Base-by-base conservation (phyloP, 805 yeast species). In the Pichia ethanolica region DNA sequence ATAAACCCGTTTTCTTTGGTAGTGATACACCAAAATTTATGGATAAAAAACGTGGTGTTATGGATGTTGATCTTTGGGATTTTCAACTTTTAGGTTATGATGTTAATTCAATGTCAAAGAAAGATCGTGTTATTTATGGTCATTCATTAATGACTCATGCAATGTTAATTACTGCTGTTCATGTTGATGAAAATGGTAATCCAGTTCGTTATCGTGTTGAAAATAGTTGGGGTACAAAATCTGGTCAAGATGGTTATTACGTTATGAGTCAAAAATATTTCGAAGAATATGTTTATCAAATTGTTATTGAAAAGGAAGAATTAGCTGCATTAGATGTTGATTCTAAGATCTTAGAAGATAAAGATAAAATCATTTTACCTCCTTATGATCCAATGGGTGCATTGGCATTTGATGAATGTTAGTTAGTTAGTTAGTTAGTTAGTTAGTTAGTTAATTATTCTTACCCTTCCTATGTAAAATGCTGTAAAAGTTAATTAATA, bases 131-230 rank as follows among this genome's bases (percentile, higher is more conserved):
- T 53, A 68, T 73, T 52, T 82, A 84, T 55, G 81, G 80, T 50
- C 81, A 87, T 55, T 82, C 89, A 27, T 70, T 80, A 55, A 86
- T 88, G 95, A 88, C 95, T 13, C 96, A 88, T 61, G 96, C 96
- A 36, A 88, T 88, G 96, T 75, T 82, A 26, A 78, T 88, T 59
- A 82, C 89, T 11, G 96, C 82, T 34, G 91, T 86, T 42, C 89
- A 87, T 64, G 69, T 88, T 36, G 89, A 83, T 54, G 79, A 73
- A 11, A 59, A 68, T 26, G 83, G 82, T 7, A 71, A 73, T 52
- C 87, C 89, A 28, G 68, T 77, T 30, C 73, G 88, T 55, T 84
- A 86, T 75, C 73, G 82, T 59, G 89, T 84, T 39, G 89, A 83
- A 65, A 84, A 84, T 68, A 81, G 88, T 10, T 84, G 89, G 89